A percentile compares a stretch with the other conserved stretches of the same genome.
These are phyloP conservation scores for Psilocybe tampanensis DNA, from an alignment of 768 basidiomycete species.

Conservation along the genomic window DNA sequence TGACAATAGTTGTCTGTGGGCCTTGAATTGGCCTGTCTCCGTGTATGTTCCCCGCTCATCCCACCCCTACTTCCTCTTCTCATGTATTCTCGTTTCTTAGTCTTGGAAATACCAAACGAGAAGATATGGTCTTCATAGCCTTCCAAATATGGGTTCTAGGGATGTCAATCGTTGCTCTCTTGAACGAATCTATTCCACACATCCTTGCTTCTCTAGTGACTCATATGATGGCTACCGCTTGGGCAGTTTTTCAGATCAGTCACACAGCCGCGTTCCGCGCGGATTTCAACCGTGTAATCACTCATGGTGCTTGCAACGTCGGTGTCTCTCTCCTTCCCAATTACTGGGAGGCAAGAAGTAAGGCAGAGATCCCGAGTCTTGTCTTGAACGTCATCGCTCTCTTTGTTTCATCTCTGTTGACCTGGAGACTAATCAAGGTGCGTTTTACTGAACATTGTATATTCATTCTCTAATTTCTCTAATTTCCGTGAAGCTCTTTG, in stretches of 20 bases:
- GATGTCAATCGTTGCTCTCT: slow-evolving; percentile 70
- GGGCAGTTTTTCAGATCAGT: slow-evolving; percentile 69
- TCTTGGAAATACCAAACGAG: slow-evolving; percentile 71
- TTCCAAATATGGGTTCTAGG: slow-evolving; percentile 84
- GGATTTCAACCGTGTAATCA: slow-evolving; percentile 58
- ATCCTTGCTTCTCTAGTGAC: slow-evolving; percentile 75
- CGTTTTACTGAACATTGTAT: slow-evolving; percentile 2
- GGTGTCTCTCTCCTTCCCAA: slow-evolving; percentile 46
- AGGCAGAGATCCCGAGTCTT: slow-evolving; percentile 66
- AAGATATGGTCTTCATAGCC: slow-evolving; percentile 75
- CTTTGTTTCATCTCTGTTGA: slow-evolving; percentile 61
- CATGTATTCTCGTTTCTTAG: slow-evolving; percentile 34
- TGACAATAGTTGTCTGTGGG: slow-evolving; percentile 51
- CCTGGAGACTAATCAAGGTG: slow-evolving; percentile 78
- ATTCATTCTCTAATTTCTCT: background rate
- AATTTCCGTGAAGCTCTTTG: slow-evolving; percentile 53
- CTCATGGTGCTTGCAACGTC: slow-evolving; percentile 64
- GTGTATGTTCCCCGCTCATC: slow-evolving; percentile 47
- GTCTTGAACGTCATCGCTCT: slow-evolving; percentile 63
- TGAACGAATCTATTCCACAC: slow-evolving; percentile 84
- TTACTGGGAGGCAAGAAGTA: slow-evolving; percentile 65
- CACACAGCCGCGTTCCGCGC: slow-evolving; percentile 60
- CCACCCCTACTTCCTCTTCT: background rate
- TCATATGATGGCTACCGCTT: slow-evolving; percentile 71
- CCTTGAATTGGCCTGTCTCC: slow-evolving; percentile 71